Conservation (phyloP, 2,329 filamentous ascomycete species). For the Sordariomycetes sp. region DNA sequence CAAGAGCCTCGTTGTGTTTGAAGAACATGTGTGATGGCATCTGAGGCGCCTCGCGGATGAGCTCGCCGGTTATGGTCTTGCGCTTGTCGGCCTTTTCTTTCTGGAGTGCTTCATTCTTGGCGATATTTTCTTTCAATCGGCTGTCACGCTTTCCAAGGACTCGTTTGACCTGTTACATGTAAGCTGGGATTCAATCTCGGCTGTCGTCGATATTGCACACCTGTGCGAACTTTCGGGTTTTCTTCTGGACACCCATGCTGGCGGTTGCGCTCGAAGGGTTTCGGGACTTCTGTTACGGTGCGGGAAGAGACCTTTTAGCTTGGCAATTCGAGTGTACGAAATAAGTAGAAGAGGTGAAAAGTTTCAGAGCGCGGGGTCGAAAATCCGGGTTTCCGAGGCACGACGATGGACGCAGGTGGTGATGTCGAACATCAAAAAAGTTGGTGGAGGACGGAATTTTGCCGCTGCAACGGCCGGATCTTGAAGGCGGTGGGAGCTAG, state of each 20-base stretch:
- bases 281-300: background rate
- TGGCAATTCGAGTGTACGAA: too few relatives aligned
- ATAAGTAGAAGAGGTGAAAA: too few relatives aligned
- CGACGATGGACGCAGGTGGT: background rate
- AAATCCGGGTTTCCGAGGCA: too few relatives aligned
- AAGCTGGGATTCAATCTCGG: background rate
- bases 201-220: constrained; percentile 29
- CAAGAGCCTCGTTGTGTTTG: constrained; percentile 76
- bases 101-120: constrained; percentile 50
- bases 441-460: constrained; percentile 1
- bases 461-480: background rate
- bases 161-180: constrained; percentile 54
- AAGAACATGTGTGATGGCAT: constrained; percentile 82
- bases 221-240: constrained; percentile 81
- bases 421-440: background rate
- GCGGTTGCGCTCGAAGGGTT: background rate
- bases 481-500: constrained; percentile 1
- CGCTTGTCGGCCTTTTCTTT: constrained; percentile 46
- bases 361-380: too few relatives aligned
- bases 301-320: background rate
- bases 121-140: constrained; percentile 71
- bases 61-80: constrained; percentile 45
- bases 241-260: constrained; percentile 79
- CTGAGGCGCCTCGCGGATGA: constrained; percentile 73
- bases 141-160: constrained; percentile 75